Base-by-base conservation (phyloP, 2,329 filamentous ascomycete species). In the Penicillium hordei region DNA sequence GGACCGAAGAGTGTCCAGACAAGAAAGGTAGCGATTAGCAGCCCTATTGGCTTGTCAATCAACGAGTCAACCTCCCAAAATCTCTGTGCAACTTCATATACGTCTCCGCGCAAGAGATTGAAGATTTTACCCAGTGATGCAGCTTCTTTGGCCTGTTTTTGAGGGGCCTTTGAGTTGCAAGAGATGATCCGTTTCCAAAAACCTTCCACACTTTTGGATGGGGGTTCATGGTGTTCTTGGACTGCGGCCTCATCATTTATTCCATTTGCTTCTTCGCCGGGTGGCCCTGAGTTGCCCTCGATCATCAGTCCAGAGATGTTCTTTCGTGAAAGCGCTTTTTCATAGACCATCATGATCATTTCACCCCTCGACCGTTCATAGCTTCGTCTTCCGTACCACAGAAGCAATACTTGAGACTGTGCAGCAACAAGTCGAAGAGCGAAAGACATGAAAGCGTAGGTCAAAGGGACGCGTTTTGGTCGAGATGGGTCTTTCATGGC, bases 51-150 rank as follows among this genome's bases (percentile, higher is more conserved):
- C 60, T 89, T 90, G 3, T 87, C 87, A 40, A 95, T 78, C 1
- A 96, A 78, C n/a, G 81, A 80, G 2, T 89, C 83, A 52, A 94
- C 89, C 59, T 96, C 92, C 92, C 92, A 96, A 66, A 96, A 94
- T 43, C 89, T 63, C 58, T 75, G 73, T 17, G 72, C 72, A 7
- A 75, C 72, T 57, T 75, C 71, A 38, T 76, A 74, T 10, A 72
- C 73, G 60, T 75, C 75, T 7, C 81, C 81, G 38, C 91, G 87
- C 80, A 96, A 89, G 2, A 96, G 76, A 66, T 96, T 96, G 60
- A 96, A 83, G 51, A 96, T 94, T 70, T 96, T 96, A 8, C 92
- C 92, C 75, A 93, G 93, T 0, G 90, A 91, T 0, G 92, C 91
- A 2, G 89, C 84, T 55, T 83, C 78, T 55, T 82, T 81, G 27